A percentile compares a stretch with the other conserved stretches of the same genome.
phyloP scores from a whole-genome alignment of 345 rosid genomes.

The Gynandropsis gynandra region DNA sequence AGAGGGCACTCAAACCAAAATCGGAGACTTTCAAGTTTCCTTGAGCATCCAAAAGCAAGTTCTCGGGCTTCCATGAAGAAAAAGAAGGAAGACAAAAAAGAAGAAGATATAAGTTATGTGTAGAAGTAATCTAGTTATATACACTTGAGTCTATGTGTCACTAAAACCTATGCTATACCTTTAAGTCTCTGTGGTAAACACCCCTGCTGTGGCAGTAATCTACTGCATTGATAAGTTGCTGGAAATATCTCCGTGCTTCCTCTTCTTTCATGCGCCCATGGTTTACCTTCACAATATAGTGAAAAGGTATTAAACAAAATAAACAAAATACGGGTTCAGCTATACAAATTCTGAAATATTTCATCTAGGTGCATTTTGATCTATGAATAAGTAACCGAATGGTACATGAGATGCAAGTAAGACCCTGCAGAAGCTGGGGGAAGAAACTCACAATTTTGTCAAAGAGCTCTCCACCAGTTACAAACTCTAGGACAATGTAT shows the following conservation, averaged over 20 bases:
- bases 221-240: slow-evolving; percentile 85
- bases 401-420: slow-evolving; percentile 8
- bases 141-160: slow-evolving; percentile 6
- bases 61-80: slow-evolving; percentile 62
- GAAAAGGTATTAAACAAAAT: slow-evolving; percentile 15
- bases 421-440: slow-evolving; percentile 6
- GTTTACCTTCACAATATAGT: slow-evolving; percentile 52
- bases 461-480: slow-evolving; percentile 59
- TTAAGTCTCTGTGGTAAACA: slow-evolving; percentile 77
- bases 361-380: slow-evolving; percentile 2
- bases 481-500: slow-evolving; percentile 52
- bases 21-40: slow-evolving; percentile 89
- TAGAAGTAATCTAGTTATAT: not conserved
- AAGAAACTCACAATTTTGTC: slow-evolving; percentile 56
- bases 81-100: slow-evolving; percentile 6
- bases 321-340: not conserved
- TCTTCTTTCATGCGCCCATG: slow-evolving; percentile 83
- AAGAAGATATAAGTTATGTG: slow-evolving; percentile 1
- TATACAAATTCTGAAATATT: slow-evolving; percentile 8
- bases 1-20: slow-evolving; percentile 82
- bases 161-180: slow-evolving; percentile 39
- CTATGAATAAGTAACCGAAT: not conserved
- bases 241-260: slow-evolving; percentile 87
- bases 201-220: slow-evolving; percentile 92
- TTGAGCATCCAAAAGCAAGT: slow-evolving; percentile 66